Base-by-base conservation (phyloP, 1,284 basidiomycete species). In the Ceratorhiza oryzae-sativae region DNA sequence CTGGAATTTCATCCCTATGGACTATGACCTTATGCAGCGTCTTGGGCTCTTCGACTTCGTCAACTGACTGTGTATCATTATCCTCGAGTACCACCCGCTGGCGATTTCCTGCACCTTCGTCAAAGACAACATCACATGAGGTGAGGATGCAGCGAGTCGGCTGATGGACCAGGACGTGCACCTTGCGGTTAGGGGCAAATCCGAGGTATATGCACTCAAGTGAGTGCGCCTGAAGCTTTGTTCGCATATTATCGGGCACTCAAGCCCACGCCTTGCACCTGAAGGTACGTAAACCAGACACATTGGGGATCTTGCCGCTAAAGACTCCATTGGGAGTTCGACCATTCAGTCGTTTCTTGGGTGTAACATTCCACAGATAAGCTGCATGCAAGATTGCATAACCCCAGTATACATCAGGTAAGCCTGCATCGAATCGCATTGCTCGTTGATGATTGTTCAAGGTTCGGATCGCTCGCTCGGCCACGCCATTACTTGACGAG, bases 241-340 rank as follows among this genome's bases (percentile, higher is more conserved):
- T 41, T 5, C 41, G 46, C 32, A 62, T 42, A 3, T 72, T 23
- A 13, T 67, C 61, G 20, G 48, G 59, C 3, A 65, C 41, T 9
- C 42, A 48, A n/a, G 61, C 59, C 45, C 36, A 72, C 9, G 71
- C 71, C 20, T 67, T 55, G 27, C 71, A 72, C 20, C 48, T 45
- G 32, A 72, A 72, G 15, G n/a, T 49, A 9, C 62, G 60, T 12
- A 53, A 42, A 6, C 48, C 18, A 12, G 62, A 55, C 1, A 72
- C 27, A 20, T 72, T 30, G 3, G 71, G 71, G 3, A 45, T 55
- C 20, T 20, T 55, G 15, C 71, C 71, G n/a, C 10, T 23, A 23
- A 55, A 68, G 3, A 48, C 30, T 25, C 68, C 71, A 13, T 72
- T 15, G 1, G 71, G 71, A 2, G 71, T 72, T 27, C 27, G 30